A percentile compares a stretch with the other conserved stretches of the same genome.
Conservation (phyloP, 2,329 filamentous ascomycete genomes). For the Pseudogymnoascus sp. region DNA sequence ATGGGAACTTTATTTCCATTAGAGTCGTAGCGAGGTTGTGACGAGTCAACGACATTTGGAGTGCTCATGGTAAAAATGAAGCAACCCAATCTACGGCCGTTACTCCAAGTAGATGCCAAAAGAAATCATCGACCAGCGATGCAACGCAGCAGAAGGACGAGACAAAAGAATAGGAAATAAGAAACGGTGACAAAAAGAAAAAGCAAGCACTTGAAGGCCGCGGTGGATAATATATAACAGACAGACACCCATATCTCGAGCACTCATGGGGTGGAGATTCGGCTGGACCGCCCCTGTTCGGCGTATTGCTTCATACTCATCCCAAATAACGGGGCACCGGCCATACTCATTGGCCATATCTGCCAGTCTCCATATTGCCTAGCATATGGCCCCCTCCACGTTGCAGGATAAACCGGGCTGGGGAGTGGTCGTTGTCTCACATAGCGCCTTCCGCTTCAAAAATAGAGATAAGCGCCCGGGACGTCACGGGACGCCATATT, state of each 20-base stretch:
- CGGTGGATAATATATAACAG: neutral
- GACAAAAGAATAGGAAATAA: conserved; percentile 1
- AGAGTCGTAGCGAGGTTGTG: conserved; percentile 3
- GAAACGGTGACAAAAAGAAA: neutral
- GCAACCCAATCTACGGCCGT: neutral
- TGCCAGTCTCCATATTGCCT: conserved; percentile 10
- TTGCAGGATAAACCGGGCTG: neutral
- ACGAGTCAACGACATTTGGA: neutral
- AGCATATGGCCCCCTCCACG: neutral
- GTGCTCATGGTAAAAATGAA: neutral
- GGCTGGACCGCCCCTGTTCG: neutral
- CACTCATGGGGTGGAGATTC: neutral
- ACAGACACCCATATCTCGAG: neutral
- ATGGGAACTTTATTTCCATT: conserved; percentile 2
- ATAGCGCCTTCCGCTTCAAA: conserved; percentile 4
- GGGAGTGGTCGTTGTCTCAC: conserved; percentile 1
- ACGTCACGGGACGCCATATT: neutral
- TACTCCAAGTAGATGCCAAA: neutral
- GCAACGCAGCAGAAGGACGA: neutral
- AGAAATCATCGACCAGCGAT: neutral
- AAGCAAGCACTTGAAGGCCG: neutral
- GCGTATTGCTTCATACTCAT: neutral
- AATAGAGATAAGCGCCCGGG: conserved; percentile 10
- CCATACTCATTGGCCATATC: conserved; percentile 1
- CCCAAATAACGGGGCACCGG: neutral